Evolutionary conservation across 805 yeast genomes (phyloP), one percentile per base, ranked within the genome.

Genomic region (Pichia scutulata): DNA sequence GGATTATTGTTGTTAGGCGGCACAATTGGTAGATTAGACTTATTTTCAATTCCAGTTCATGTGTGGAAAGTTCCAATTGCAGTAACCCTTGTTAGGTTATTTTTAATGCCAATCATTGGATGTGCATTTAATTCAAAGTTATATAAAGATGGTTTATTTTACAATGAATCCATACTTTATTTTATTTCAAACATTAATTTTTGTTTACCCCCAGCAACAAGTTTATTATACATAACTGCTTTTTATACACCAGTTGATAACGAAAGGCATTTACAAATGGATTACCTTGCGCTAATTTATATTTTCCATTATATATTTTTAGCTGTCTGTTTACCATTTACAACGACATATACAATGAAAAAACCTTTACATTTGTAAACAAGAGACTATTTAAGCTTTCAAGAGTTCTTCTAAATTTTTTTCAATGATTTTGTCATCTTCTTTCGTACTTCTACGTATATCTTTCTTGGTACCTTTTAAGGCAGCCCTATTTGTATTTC

Each of bases 221-320:
- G 93, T 0, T 82, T 89, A 60, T 83, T 92, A n/a, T 92, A 89
- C 65, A 75, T 90, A 56, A 89, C 97, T 2, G 92, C 96, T 2
- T 81, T 88, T 61, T 86, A 83, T 66, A 82, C 90, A 0, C 95
- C 92, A 18, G 80, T 86, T 3, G 69, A 63, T 30, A 57, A 72
- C 8, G 70, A 72, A 3, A 74, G 72, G 26, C 78, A 74, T 53
- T 54, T 76, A 14, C 89, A 89, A 64, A 81, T 92, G 83, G 96
- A 92, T 64, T 87, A 93, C 64, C 73, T 88, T 46, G 93, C 97
- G 0, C 72, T 88, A 26, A 73, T 79, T 36, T 72, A 89, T 55
- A 78, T 92, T 61, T 73, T 76, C 21, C 96, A 89, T 63, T 92
- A 90, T 62, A 70, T 82, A 0, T 56, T 81, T 5, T 68, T 90